Evolutionary conservation across 2,329 filamentous ascomycete genomes (phyloP), one percentile per base, ranked within the genome.

Genomic region (Claviceps quebecensis): DNA sequence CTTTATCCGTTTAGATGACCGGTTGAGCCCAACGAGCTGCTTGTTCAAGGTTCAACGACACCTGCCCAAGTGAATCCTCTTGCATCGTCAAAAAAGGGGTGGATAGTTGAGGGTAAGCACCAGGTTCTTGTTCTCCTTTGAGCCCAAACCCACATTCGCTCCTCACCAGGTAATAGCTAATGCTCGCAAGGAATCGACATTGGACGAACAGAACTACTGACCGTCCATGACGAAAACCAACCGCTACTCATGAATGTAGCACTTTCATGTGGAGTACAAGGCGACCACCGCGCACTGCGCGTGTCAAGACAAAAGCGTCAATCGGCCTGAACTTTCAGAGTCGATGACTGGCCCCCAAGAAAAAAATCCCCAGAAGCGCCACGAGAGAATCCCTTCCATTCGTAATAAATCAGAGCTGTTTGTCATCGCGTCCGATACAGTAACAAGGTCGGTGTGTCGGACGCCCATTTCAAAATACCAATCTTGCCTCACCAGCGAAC

Each of bases 361-460:
- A 16, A 44, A 8, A 8, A 44, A 16, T 3, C 3, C 11, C 22
- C 41, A 29, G n/a, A 45, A 29, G 5, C 22, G 41, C 14, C 19
- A 23, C 19, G 51, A 53, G 7, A 50, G 48, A 51, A 34, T 47
- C 55, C 54, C 62, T 65, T 65, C 64, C 65, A 67, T 69, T 71
- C 67, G 56, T 62, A 52, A 73, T 69, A 71, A 69, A 69, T 97
- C 91, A 97, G 91, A 96, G 87, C 86, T 94, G 84, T 88, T 86
- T 83, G 62, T 86, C 78, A 84, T 87, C 81, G 90, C 93, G 91
- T 95, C 83, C 91, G 90, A 87, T 78, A 72, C 74, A 72, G 79
- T 87, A 94, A 96, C 89, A 97, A 96, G 91, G 85, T 83, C 78
- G 68, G 77, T 95, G 91, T 96, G 93, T 87, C 91, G 89, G 86